Evolutionary conservation across 768 basidiomycete species (phyloP).

Genomic region (Rhodotorula sphaerocarpa): DNA sequence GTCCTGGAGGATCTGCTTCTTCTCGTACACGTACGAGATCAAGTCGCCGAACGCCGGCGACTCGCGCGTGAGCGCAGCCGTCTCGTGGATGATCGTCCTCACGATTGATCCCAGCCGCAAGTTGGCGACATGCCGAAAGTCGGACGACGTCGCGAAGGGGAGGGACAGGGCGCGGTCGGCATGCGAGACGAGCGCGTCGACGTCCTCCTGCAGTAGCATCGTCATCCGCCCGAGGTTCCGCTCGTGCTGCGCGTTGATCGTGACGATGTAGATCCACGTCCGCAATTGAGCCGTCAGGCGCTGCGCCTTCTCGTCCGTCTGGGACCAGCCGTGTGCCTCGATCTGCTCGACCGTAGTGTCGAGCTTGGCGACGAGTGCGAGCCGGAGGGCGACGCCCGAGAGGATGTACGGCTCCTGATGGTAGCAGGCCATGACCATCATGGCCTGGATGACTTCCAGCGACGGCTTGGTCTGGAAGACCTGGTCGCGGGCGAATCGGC

Average conservation of each 20-base stretch:
- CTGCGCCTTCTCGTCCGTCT: conserved; percentile 16
- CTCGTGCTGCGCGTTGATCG: conserved; percentile 9
- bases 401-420: conserved; percentile 13
- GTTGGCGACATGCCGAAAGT: conserved; percentile 16
- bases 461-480: conserved; percentile 5
- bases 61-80: background rate
- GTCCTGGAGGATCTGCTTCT: background rate
- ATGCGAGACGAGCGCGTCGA: background rate
- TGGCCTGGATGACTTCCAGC: conserved; percentile 5
- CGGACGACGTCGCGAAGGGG: background rate
- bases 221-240: conserved; percentile 4
- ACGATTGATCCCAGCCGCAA: conserved; percentile 8
- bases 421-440: conserved; percentile 9
- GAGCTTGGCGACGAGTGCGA: conserved; percentile 1
- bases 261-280: conserved; percentile 10
- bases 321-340: conserved; percentile 7
- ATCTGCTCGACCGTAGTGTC: conserved; percentile 7
- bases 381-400: conserved; percentile 4
- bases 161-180: conserved; percentile 12
- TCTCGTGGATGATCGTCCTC: conserved; percentile 1
- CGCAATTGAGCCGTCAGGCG: background rate
- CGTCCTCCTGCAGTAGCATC: conserved; percentile 5
- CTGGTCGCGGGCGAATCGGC: conserved; percentile 2
- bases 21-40: conserved; percentile 1
- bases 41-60: background rate